Evolutionary conservation across 139 green algal species (phyloP).

Genomic region (Coelastrella sp.): DNA sequence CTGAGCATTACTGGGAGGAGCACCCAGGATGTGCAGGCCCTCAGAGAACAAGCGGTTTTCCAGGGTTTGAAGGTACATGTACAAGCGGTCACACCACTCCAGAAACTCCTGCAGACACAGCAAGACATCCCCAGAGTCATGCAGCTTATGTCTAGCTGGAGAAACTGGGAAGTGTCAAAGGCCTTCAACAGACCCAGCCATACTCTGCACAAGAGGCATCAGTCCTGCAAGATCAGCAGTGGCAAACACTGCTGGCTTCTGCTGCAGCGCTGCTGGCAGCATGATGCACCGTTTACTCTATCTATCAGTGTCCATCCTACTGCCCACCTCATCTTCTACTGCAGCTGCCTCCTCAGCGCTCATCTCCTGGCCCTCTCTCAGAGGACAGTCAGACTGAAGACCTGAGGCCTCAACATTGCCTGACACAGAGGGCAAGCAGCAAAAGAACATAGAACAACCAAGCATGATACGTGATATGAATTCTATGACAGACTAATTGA

Average conservation of each 20-base stretch:
- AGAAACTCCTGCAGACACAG: constrained; percentile 30
- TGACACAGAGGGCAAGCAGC: neutral
- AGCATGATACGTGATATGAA: too few species aligned
- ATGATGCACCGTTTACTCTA: too few species aligned
- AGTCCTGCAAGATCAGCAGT: too few species aligned
- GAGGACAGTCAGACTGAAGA: constrained; percentile 47
- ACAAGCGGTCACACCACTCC: constrained; percentile 63
- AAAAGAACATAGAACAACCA: too few species aligned
- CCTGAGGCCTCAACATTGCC: constrained; percentile 46
- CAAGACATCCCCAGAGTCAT: neutral
- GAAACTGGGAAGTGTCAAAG: too few species aligned
- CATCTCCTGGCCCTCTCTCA: constrained; percentile 12
- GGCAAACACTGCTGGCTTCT: too few species aligned
- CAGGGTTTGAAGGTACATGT: constrained; percentile 90
- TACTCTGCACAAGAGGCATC: too few species aligned
- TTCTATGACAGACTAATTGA: too few species aligned
- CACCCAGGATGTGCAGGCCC: constrained; percentile 94
- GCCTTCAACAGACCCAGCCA: too few species aligned
- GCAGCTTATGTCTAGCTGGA: neutral
- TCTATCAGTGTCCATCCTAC: too few species aligned
- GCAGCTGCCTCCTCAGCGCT: neutral
- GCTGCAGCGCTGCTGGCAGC: too few species aligned
- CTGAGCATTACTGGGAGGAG: constrained; percentile 61
- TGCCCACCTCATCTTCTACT: constrained; percentile 29
- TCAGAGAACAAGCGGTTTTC: constrained; percentile 96